These are phyloP conservation scores for Vaccinium myrtillus DNA, from an alignment of 148 eudicot genomes.

Conservation along the genomic window DNA sequence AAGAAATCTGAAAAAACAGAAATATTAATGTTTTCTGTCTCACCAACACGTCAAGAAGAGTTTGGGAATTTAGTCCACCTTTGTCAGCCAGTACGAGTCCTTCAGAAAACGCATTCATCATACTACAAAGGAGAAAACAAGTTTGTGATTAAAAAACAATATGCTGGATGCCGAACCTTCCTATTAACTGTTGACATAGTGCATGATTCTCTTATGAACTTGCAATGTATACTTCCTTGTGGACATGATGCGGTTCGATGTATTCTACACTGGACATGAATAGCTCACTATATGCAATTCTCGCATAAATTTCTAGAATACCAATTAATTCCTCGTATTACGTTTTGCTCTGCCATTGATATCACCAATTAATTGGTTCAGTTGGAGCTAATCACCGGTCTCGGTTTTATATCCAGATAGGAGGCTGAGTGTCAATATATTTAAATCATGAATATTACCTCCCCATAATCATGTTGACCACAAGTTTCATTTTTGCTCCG, in stretches of 20 bases:
- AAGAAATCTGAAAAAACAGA: not conserved
- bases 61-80: constrained; percentile 72
- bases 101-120: constrained; percentile 99
- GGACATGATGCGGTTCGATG: not conserved
- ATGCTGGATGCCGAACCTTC: not conserved
- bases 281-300: not conserved
- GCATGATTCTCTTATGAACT: not conserved
- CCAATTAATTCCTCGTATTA: not conserved
- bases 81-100: constrained; percentile 82
- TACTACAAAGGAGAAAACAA: constrained; percentile 44
- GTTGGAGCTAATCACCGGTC: not conserved
- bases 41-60: constrained; percentile 91
- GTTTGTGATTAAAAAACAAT: constrained; percentile 1
- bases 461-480: constrained; percentile 98
- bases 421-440: not conserved
- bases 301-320: not conserved
- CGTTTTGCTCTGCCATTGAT: not conserved
- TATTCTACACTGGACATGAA: not conserved
- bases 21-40: constrained; percentile 20
- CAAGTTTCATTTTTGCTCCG: constrained; percentile 99
- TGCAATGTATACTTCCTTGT: not conserved
- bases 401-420: not conserved
- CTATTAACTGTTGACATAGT: not conserved
- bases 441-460: constrained; percentile 48
- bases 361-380: not conserved